These are phyloP conservation scores for Diaporthe batatas DNA, from an alignment of 2,329 filamentous ascomycete species.

Conservation along the genomic window DNA sequence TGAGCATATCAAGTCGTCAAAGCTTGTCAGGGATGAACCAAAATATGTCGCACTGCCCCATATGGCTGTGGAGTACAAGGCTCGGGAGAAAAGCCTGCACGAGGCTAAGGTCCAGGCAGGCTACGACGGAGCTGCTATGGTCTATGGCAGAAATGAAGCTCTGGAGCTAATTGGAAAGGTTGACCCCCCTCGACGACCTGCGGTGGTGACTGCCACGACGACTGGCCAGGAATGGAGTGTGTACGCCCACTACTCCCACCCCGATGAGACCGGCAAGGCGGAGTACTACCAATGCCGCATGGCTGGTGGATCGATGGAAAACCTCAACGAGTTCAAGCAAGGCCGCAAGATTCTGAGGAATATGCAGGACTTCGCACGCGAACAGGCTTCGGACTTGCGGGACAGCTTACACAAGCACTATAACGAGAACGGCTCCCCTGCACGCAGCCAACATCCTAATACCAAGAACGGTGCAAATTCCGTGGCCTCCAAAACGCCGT, in stretches of 20 bases:
- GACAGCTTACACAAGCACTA: not conserved
- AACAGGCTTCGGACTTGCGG: not conserved
- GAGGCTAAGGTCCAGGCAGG: not conserved
- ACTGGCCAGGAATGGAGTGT: not conserved
- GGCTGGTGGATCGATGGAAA: not conserved
- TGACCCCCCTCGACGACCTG: not conserved
- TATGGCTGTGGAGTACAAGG: not conserved
- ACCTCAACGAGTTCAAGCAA: not conserved
- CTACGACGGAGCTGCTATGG: not conserved
- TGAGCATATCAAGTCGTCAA: not conserved
- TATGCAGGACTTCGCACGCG: not conserved
- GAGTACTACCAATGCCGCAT: not conserved
- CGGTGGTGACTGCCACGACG: not conserved
- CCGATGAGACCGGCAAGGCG: not conserved
- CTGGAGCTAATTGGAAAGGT: not conserved
- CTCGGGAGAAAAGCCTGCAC: not conserved
- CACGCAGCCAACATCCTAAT: not conserved
- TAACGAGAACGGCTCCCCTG: not conserved
- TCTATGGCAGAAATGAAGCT: conserved; percentile 5
- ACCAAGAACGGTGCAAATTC: not conserved
- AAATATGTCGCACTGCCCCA: not conserved
- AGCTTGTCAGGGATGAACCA: not conserved
- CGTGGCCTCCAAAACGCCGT: not conserved
- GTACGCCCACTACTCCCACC: not conserved
- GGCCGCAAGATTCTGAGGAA: not conserved